phyloP scores from a whole-genome alignment of 2,329 filamentous ascomycete genomes.

The Xylaria sp. region DNA sequence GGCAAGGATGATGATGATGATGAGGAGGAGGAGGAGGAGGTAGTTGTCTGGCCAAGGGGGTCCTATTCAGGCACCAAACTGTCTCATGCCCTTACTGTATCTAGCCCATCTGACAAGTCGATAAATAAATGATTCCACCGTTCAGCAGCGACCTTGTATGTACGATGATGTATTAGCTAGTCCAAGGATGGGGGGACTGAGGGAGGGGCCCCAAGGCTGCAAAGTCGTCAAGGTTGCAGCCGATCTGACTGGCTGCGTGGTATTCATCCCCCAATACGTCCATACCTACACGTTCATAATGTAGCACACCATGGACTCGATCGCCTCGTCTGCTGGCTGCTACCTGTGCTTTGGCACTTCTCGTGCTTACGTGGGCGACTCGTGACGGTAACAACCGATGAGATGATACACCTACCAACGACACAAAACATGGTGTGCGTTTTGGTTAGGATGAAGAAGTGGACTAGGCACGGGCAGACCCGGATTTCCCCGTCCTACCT shows the following conservation, averaged over 20 bases:
- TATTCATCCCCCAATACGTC: background rate
- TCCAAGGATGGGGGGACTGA: conserved; percentile 18
- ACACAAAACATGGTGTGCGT: background rate
- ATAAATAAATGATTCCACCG: conserved; percentile 5
- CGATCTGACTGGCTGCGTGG: background rate
- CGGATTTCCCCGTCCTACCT: too few species aligned
- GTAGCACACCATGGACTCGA: background rate
- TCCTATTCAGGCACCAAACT: conserved; percentile 9
- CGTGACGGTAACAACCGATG: background rate
- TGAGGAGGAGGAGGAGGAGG: too few species aligned
- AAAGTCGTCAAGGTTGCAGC: conserved; percentile 20
- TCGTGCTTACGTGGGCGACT: background rate
- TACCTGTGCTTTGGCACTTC: background rate
- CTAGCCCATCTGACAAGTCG: conserved; percentile 11
- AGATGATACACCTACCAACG: too few species aligned
- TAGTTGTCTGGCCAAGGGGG: too few species aligned
- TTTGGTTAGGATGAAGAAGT: background rate
- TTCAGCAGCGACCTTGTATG: conserved; percentile 12
- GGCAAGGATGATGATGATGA: too few species aligned
- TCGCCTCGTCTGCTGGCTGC: too few species aligned
- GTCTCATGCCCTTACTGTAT: conserved; percentile 9
- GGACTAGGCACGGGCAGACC: background rate
- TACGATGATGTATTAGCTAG: conserved; percentile 26
- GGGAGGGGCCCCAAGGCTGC: conserved; percentile 4
- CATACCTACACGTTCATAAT: too few species aligned